These are phyloP conservation scores for Boechera retrofracta DNA, from an alignment of 345 rosid species.

Conservation along the genomic window DNA sequence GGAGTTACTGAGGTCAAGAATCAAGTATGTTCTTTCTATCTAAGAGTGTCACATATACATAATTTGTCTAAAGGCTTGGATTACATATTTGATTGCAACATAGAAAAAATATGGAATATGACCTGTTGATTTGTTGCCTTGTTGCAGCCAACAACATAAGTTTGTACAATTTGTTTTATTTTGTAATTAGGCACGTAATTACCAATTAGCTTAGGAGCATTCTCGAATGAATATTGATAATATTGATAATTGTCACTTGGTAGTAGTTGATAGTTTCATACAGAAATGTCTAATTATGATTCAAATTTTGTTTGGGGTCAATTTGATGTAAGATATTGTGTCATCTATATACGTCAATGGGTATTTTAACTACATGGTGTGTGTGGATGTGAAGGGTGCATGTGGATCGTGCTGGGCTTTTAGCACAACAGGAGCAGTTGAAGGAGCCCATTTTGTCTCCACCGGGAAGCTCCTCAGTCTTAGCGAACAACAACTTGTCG, in stretches of 20 bases:
- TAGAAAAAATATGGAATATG: neutral
- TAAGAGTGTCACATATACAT: too few relatives aligned
- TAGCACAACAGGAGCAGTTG: constrained; percentile 85
- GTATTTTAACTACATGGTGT: neutral
- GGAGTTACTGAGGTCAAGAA: constrained; percentile 86
- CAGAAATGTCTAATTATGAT: neutral
- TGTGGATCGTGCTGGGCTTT: constrained; percentile 99
- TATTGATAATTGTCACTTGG: neutral
- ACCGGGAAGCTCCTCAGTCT: constrained; percentile 85
- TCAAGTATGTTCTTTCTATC: constrained; percentile 58
- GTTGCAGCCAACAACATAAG: neutral
- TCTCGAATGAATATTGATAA: neutral
- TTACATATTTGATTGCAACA: neutral
- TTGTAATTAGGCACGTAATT: neutral
- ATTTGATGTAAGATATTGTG: neutral
- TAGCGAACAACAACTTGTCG: constrained; percentile 94
- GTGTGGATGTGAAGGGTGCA: constrained; percentile 54
- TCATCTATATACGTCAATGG: neutral
- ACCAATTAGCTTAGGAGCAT: neutral
- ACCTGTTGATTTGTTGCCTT: neutral
- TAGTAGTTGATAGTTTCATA: neutral
- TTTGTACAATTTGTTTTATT: neutral
- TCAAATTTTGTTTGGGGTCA: neutral
- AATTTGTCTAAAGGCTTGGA: neutral
- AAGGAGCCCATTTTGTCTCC: constrained; percentile 81